Percentiles rank a stretch among this genome's conserved stretches.
These are phyloP conservation scores for Penicillium argentinense DNA, from an alignment of 495 filamentous ascomycete species.

Conservation along the genomic window DNA sequence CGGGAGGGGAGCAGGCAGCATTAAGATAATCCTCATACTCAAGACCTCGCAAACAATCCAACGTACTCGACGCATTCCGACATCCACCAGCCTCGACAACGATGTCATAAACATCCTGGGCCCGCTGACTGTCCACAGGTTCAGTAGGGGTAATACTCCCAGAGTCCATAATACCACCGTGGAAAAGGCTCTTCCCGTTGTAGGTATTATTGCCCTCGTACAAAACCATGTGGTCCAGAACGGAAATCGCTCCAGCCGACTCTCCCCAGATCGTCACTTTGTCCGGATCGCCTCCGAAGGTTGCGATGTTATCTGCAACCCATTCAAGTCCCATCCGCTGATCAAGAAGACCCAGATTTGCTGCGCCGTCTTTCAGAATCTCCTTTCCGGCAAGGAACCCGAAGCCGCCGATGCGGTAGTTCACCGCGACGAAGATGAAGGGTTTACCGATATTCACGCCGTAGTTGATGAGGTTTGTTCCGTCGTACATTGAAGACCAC, in stretches of 20 bases:
- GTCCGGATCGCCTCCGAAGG: conserved; percentile 57
- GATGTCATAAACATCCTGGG: conserved; percentile 60
- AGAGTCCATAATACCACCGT: conserved; percentile 72
- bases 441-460: conserved; percentile 58
- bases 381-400: conserved; percentile 73
- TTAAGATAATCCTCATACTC: conserved; percentile 61
- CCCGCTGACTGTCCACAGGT: conserved; percentile 60
- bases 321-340: conserved; percentile 52
- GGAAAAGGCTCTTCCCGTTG: conserved; percentile 69
- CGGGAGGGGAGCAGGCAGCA: conserved; percentile 66
- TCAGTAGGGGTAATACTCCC: conserved; percentile 64
- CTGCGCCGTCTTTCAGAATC: conserved; percentile 61
- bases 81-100: conserved; percentile 64
- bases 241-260: conserved; percentile 70
- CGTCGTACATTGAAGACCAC: conserved; percentile 60
- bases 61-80: conserved; percentile 48
- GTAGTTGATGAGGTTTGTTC: conserved; percentile 46
- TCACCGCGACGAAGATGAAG: conserved; percentile 71
- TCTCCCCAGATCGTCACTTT: conserved; percentile 75
- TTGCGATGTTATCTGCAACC: conserved; percentile 55
- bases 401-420: conserved; percentile 72
- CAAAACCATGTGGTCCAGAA: conserved; percentile 67
- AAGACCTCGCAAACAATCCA: conserved; percentile 60
- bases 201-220: conserved; percentile 69
- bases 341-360: conserved; percentile 56